phyloP scores from a whole-genome alignment of 2,329 filamentous ascomycete genomes.

The Tetracladium maxilliforme region DNA sequence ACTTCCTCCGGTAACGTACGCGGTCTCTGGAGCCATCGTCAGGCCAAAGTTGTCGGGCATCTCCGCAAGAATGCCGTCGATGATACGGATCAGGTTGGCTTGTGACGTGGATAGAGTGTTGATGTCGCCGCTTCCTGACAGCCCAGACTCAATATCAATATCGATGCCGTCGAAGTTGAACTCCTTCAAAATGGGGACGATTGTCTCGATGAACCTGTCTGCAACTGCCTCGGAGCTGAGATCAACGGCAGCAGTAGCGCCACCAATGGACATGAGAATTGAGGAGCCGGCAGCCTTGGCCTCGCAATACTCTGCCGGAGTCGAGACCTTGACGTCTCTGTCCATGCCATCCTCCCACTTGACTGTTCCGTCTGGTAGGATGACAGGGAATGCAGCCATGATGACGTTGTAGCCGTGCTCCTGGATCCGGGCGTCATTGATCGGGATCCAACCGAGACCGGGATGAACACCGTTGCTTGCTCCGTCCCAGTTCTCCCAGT shows the following conservation, averaged over 20 bases:
- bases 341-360: conserved; percentile 19
- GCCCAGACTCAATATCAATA: conserved; percentile 18
- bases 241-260: conserved; percentile 17
- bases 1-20: conserved; percentile 18
- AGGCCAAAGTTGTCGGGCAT: conserved; percentile 45
- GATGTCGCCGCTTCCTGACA: conserved; percentile 15
- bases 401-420: conserved; percentile 19
- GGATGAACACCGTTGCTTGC: conserved; percentile 17
- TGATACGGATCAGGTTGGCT: conserved; percentile 18
- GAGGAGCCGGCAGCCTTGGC: conserved; percentile 18
- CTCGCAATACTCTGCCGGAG: conserved; percentile 16
- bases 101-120: conserved; percentile 15
- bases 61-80: conserved; percentile 43
- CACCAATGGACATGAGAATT: conserved; percentile 18
- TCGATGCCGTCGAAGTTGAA: conserved; percentile 22
- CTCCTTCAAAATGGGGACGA: conserved; percentile 17
- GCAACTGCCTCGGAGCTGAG: conserved; percentile 15
- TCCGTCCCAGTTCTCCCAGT: conserved; percentile 22
- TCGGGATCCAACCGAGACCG: conserved; percentile 17
- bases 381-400: conserved; percentile 18
- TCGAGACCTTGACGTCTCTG: conserved; percentile 13
- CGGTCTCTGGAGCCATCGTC: conserved; percentile 27
- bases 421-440: conserved; percentile 13
- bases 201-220: conserved; percentile 17
- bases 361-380: conserved; percentile 16